Percentiles rank a stretch among this genome's conserved stretches.
phyloP scores from a whole-genome alignment of 2,329 filamentous ascomycete species.

The Penicillium sp. region DNA sequence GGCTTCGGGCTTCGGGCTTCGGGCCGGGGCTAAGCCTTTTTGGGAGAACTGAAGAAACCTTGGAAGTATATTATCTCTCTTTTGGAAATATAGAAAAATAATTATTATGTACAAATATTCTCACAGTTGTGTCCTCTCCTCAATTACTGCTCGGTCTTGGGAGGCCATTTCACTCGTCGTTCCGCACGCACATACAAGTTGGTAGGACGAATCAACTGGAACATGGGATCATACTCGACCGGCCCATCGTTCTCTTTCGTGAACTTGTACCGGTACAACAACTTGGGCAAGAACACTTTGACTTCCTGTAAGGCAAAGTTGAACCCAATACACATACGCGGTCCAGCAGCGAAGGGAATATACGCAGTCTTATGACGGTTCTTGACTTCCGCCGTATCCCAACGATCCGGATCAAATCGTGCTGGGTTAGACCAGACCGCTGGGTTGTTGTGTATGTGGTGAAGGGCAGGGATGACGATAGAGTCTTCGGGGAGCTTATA shows the following conservation, averaged over 20 bases:
- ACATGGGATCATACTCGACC: slow-evolving; percentile 43
- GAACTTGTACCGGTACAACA: slow-evolving; percentile 61
- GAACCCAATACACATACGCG: slow-evolving; percentile 62
- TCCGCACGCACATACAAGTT: slow-evolving; percentile 30
- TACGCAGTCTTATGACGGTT: slow-evolving; percentile 54
- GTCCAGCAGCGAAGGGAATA: slow-evolving; percentile 60
- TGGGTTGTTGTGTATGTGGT: slow-evolving; percentile 53
- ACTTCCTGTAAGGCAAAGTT: slow-evolving; percentile 64
- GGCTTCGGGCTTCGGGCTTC: neutral
- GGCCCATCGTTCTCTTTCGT: slow-evolving; percentile 50
- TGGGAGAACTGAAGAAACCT: neutral
- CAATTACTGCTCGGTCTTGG: slow-evolving; percentile 13
- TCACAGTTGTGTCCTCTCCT: neutral
- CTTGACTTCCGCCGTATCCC: slow-evolving; percentile 56
- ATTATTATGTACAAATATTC: neutral
- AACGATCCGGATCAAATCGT: slow-evolving; percentile 61
- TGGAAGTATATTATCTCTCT: neutral
- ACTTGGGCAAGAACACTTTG: slow-evolving; percentile 57
- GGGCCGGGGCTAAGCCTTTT: slow-evolving; percentile 5
- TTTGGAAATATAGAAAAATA: neutral
- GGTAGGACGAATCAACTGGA: slow-evolving; percentile 29
- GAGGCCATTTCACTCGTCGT: slow-evolving; percentile 29
- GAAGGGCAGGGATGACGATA: slow-evolving; percentile 55
- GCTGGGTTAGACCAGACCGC: slow-evolving; percentile 59
- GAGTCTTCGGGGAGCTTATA: slow-evolving; percentile 56